A percentile compares a stretch with the other conserved stretches of the same genome.
Conservation (phyloP, 2,329 filamentous ascomycete species). For the Aspergillus melleus region DNA sequence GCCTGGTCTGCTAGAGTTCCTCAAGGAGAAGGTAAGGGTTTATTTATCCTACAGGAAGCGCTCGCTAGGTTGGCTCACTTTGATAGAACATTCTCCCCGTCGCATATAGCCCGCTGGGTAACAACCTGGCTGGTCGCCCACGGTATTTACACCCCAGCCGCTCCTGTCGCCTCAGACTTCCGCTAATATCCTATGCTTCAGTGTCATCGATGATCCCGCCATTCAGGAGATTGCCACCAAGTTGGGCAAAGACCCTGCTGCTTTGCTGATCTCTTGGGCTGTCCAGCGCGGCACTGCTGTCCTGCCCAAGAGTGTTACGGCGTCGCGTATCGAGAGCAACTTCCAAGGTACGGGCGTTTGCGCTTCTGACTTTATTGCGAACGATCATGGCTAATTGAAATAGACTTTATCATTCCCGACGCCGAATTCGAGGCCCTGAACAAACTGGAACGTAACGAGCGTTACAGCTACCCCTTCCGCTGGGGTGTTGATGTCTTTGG, state of each 20-base stretch:
- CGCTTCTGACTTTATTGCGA: background rate
- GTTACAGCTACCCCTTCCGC: constrained; percentile 39
- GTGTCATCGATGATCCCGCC: constrained; percentile 62
- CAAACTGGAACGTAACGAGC: constrained; percentile 35
- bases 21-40: constrained; percentile 50
- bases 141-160: constrained; percentile 19
- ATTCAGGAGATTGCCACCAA: constrained; percentile 64
- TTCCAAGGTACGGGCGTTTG: constrained; percentile 37
- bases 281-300: constrained; percentile 56
- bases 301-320: constrained; percentile 57
- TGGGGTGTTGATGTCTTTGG: constrained; percentile 42
- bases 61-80: background rate
- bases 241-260: constrained; percentile 58
- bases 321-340: constrained; percentile 52
- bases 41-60: too few species aligned
- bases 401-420: constrained; percentile 36
- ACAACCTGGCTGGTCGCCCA: constrained; percentile 38
- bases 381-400: background rate
- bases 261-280: constrained; percentile 57
- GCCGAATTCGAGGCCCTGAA: constrained; percentile 36
- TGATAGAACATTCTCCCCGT: constrained; percentile 50
- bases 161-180: too few species aligned
- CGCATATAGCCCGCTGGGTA: constrained; percentile 63
- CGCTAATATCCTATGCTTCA: constrained; percentile 11
- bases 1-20: constrained; percentile 52